phyloP scores from a whole-genome alignment of 2,329 filamentous ascomycete genomes.

The Aspergillus piperis region DNA sequence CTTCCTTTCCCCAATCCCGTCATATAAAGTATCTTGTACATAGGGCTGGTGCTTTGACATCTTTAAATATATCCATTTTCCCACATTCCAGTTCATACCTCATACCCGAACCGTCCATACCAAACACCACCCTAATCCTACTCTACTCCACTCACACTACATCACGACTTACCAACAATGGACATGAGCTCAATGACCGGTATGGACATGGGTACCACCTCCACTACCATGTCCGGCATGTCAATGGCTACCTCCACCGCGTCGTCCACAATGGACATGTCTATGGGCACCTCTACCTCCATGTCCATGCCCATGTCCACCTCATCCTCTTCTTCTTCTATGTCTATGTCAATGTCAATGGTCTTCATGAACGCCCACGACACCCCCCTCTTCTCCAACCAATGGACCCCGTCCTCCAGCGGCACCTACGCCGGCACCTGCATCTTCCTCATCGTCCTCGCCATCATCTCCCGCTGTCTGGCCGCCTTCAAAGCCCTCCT shows the following conservation, averaged over 20 bases:
- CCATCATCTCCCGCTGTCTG: constrained; percentile 67
- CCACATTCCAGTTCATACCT: background rate
- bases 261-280: constrained; percentile 30
- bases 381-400: constrained; percentile 65
- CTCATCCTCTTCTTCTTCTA: constrained; percentile 16
- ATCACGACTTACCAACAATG: constrained; percentile 10
- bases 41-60: background rate
- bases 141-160: too few relatives aligned
- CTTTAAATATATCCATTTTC: too few relatives aligned
- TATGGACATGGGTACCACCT: constrained; percentile 19
- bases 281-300: constrained; percentile 29
- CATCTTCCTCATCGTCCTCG: constrained; percentile 83
- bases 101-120: background rate
- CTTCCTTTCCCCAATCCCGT: background rate
- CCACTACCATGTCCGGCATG: constrained; percentile 6
- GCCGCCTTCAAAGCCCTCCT: constrained; percentile 66
- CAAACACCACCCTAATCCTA: background rate
- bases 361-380: constrained; percentile 57
- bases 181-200: constrained; percentile 21
- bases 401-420: constrained; percentile 71
- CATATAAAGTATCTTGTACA: background rate
- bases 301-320: constrained; percentile 1
- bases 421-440: constrained; percentile 85
- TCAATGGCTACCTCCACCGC: constrained; percentile 11
- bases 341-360: constrained; percentile 37